Base-by-base conservation (phyloP, 1,284 basidiomycete genomes). In the Meira miltonrushii region DNA sequence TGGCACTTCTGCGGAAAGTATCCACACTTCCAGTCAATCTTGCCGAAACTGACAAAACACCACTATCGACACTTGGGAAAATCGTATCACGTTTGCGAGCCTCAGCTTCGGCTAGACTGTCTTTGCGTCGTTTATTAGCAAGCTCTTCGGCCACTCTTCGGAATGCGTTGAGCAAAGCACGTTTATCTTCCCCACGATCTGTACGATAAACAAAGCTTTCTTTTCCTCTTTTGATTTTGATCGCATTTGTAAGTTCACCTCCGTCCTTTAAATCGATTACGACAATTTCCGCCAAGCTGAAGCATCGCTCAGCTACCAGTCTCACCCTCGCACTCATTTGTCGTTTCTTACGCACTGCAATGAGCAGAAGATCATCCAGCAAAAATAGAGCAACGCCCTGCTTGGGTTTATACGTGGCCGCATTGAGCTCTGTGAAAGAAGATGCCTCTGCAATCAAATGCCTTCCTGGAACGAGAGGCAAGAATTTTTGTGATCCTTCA, bases 221-320 rank as follows among this genome's bases (percentile, higher is more conserved):
- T 79, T 94, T 94, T 8, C 88, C 88, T 56, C 93, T 85, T 67
- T 89, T 85, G 69, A 98, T 87, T 82, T 97, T 97, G 83, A 98
- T 88, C 0, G 95, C 93, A 72, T 97, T 95, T 15, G 87, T 90
- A 81, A 97, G 86, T 55, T 86, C 93, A 2, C 90, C 84, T 6
- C 90, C 88, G 79, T 98, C 95, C 79, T 96, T 97, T 39, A 95
- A 88, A 78, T 97, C 94, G 28, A 94, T 84, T 0, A 97, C 90
- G 28, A 93, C 82, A 82, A 97, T 90, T 77, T 98, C 94, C 66
- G 86, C 88, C 63, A 97, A 80, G 10, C 87, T 85, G 87, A 93
- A 98, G 75, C 91, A 96, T 59, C 85, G 82, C 70, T 97, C 94
- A 0, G 94, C 95, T 0, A 95, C 89, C 41, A 97, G 82, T 50